Base-by-base conservation (phyloP, 1,284 basidiomycete species). In the Cutaneotrichosporon cutaneum region DNA sequence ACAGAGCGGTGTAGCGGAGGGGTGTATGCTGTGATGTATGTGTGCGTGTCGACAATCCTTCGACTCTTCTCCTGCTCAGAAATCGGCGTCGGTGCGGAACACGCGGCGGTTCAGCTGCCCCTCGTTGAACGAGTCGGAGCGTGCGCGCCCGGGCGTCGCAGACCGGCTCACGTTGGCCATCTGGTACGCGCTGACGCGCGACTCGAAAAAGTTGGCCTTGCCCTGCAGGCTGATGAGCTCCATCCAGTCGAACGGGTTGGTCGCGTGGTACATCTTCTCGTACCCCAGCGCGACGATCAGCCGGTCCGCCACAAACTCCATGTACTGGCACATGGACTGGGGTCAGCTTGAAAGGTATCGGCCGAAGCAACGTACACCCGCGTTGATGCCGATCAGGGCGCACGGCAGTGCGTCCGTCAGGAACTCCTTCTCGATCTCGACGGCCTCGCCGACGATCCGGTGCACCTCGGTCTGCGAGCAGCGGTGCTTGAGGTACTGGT, bases 281-380 rank as follows among this genome's bases (percentile, higher is more conserved):
- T 88, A 90, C 27, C 92, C 91, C n/a, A 95, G 82, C 1, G 89
- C 84, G 3, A 89, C 85, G 27, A 94, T 85, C 1, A 97, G 83
- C 54, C 94, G 68, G 74, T 97, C 94, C 18, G 94, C 94, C 35
- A 96, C 92, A 69, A 94, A 97, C 77, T 95, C 90, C 68, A 97
- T 96, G 81, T 96, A 97, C 72, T 92, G 91, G 73, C 87, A 84
- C 91, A 94, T 93, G 21, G 92, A 82, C 58, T 83, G 82, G 63
- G 88, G 90, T 88, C 89, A 92, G 69, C 9, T 14, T 3, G n/a
- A n/a, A n/a, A n/a, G n/a, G n/a, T n/a, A n/a, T 22, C 21, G 10
- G 24, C 9, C n/a, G 16, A 8, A 6, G 0, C 64, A 71, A 80
- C 82, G 81, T 44, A 82, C 73, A 44, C 71, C 72, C 0, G 77